Percentiles rank a stretch among this genome's conserved stretches.
Evolutionary conservation across 139 green algal genomes (phyloP).

Genomic region (Chlamydomonas eustigma): DNA sequence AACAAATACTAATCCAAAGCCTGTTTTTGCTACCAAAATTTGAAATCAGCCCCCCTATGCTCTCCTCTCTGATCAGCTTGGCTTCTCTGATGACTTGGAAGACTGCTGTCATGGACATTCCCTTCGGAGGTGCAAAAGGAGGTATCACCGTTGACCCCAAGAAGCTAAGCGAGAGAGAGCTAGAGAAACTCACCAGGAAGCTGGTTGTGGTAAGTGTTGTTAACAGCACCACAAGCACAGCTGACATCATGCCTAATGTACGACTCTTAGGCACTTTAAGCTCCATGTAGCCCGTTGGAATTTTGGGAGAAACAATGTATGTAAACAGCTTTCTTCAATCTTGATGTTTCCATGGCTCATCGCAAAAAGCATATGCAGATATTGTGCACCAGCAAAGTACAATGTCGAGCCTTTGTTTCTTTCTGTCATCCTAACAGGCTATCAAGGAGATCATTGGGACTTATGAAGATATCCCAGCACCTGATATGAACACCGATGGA

Average conservation of each 20-base stretch:
- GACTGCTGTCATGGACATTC: constrained; percentile 80
- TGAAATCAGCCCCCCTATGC: constrained; percentile 2
- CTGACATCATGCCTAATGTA: not conserved
- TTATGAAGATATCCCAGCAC: constrained; percentile 73
- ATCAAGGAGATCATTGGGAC: constrained; percentile 59
- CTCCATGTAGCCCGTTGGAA: not conserved
- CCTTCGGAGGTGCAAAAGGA: constrained; percentile 63
- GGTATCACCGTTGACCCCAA: constrained; percentile 22
- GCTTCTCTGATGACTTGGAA: constrained; percentile 90
- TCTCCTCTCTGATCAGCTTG: constrained; percentile 30
- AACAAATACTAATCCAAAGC: too few species aligned
- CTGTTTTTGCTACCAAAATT: too few species aligned
- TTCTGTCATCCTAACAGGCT: not conserved
- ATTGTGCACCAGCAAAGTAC: too few species aligned
- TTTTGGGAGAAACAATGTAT: too few species aligned
- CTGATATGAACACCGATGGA: constrained; percentile 35
- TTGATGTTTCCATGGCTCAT: too few species aligned
- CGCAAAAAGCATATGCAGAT: too few species aligned
- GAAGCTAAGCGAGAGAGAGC: constrained; percentile 52
- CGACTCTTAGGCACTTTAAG: too few species aligned
- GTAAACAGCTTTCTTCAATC: too few species aligned
- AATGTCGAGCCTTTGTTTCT: too few species aligned
- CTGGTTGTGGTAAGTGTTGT: constrained; percentile 5
- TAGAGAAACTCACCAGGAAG: constrained; percentile 76
- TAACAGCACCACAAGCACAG: too few species aligned